Conservation (phyloP, 2,329 filamentous ascomycete genomes). For the Botryosphaeria agaves region DNA sequence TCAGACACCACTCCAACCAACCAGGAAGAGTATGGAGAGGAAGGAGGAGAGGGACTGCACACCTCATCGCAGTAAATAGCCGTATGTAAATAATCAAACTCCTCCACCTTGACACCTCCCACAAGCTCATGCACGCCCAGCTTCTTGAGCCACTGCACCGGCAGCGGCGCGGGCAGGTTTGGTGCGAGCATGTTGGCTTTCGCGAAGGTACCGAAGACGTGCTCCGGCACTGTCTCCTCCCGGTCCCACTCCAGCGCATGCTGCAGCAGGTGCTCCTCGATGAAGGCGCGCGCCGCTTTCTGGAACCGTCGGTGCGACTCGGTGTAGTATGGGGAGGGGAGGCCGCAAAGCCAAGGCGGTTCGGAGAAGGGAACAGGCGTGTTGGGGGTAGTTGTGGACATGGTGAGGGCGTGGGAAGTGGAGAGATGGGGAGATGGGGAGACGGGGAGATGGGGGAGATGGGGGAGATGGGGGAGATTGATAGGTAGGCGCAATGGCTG, state of each 20-base stretch:
- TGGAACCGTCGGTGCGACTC: constrained; percentile 49
- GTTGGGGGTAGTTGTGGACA: background rate
- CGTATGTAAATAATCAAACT: constrained; percentile 56
- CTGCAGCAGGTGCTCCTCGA: constrained; percentile 42
- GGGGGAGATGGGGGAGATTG: no score
- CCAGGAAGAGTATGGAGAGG: background rate
- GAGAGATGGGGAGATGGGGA: background rate
- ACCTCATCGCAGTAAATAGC: constrained; percentile 54
- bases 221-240: constrained; percentile 41
- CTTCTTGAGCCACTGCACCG: constrained; percentile 47
- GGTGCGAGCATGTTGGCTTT: constrained; percentile 54
- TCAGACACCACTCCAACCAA: background rate
- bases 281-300: constrained; percentile 47
- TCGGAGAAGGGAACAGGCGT: constrained; percentile 49
- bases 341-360: constrained; percentile 50
- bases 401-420: background rate
- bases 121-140: constrained; percentile 46
- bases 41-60: constrained; percentile 2
- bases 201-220: constrained; percentile 48
- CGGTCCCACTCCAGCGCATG: constrained; percentile 55
- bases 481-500: no score
- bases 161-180: constrained; percentile 49
- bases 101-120: constrained; percentile 41
- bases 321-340: constrained; percentile 57
- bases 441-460: no score